A percentile compares a stretch with the other conserved stretches of the same genome.
Conservation (phyloP, 306 rosid species). For the Medicago truncatula region MtrunA17r5.0-ANR NC_053046.1:612501-613000, state of each 20-base stretch:
- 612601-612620: constrained; percentile 28
- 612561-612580: constrained; percentile 10
- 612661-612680: not conserved
- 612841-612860: constrained; percentile 42
- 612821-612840: not conserved
- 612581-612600: not conserved
- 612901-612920: constrained; percentile 45
- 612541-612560: constrained; percentile 18
- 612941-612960: constrained; percentile 38
- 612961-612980: constrained; percentile 27
- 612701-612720: constrained; percentile 16
- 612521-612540: constrained; percentile 34
- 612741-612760: not conserved
- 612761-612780: constrained; percentile 31
- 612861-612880: constrained; percentile 47
- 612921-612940: constrained; percentile 34
- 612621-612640: too few species aligned
- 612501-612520: constrained; percentile 27
- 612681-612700: constrained; percentile 38
- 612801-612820: too few species aligned
- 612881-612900: constrained; percentile 43
- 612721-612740: not conserved
- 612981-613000: constrained; percentile 21
- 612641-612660: constrained; percentile 32
- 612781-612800: constrained; percentile 19